Base-by-base conservation (phyloP, 805 yeast genomes). In the Zygoascus flipseniorum region DNA sequence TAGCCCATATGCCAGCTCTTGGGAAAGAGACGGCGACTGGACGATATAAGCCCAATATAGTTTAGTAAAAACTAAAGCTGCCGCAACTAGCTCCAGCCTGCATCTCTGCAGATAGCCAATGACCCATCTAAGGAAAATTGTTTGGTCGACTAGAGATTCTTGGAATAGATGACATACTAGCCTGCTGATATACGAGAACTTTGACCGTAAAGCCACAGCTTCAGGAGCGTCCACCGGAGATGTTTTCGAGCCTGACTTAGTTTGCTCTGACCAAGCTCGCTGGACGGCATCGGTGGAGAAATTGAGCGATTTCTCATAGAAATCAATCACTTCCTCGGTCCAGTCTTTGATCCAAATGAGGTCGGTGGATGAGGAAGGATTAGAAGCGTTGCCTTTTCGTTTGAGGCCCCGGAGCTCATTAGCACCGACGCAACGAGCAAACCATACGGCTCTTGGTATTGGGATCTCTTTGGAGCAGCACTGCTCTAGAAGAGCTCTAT, bases 361-460 rank as follows among this genome's bases (percentile, higher is more conserved):
- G 54, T 82, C 85, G n/a, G 61, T 31, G 47, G 52, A 41, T 18
- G 54, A 43, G n/a, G 53, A 50, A 13, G 60, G 47, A 20, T 50
- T 50, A 20, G 43, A 61, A 26, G 58, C 51, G 39, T 63, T 66
- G 19, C 73, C 76, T 56, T 78, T 80, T 45, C 86, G 68, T 56
- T 76, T 78, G 48, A 82, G 61, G 14, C 80, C 80, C 28, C 86
- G 67, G 35, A 81, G 73, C 60, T 89, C 96, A 57, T 89, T 86
- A 11, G 86, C 82, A 23, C 90, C 82, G 2, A 90, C 88, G 67
- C 97, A 88, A 58, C 87, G 81, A 2, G 92, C 85, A 55, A 93
- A 77, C 99, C 99, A 92, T 1, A 92, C 68, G 0, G 97, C 96
- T 55, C 97, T 73, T n/a, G 78, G 65, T 1, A 85, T 71, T 0